Base-by-base conservation (phyloP, 2,329 filamentous ascomycete species). In the Paraphaeosphaeria sporulosa region DNA sequence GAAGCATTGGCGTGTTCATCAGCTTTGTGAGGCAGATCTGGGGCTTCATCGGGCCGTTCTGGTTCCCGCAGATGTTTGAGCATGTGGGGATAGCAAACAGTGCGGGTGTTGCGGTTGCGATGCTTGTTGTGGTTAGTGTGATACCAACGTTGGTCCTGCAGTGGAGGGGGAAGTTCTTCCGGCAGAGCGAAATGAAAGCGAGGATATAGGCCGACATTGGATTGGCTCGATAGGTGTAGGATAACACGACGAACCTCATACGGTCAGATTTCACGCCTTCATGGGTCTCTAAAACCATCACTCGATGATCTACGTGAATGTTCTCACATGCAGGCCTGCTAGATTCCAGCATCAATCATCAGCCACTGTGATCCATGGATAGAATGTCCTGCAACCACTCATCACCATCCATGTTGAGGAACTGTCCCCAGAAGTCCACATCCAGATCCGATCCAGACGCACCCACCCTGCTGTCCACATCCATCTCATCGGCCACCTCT, bases 1-100 rank as follows among this genome's bases (percentile, higher is more conserved):
- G 82, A 0, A 82, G 82, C 55, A 80, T 88, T 19, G 86, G 86
- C 2, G 85, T 87, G 0, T 88, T 87, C 62, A 81, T 88, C 63
- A 87, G 82, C 3, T 79, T 88, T 56, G 80, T 87, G 2, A 78
- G 86, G 8, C 83, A 85, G 59, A 82, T 81, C 19, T 75, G 70
- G 75, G 76, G 71, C 21, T 81, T 80, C 49, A 76, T 80, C 46
- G 78, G 76, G 0, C 78, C 78, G 0, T 80, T 80, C 60, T 80
- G 76, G 76, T 77, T 76, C 60, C 78, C 78, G 5, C 69, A 73
- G 30, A 80, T 80, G 79, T 73, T 80, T 43, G 63, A 66, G 7
- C 68, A 71, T 46, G 66, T 81, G 0, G 78, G 77, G 4, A 67
- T 75, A 32, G 65, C 70, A 7, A 75, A 72, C 5, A 79, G 76